Conservation (phyloP, 306 rosid genomes). For the Sphenostylis stenocarpa region DNA sequence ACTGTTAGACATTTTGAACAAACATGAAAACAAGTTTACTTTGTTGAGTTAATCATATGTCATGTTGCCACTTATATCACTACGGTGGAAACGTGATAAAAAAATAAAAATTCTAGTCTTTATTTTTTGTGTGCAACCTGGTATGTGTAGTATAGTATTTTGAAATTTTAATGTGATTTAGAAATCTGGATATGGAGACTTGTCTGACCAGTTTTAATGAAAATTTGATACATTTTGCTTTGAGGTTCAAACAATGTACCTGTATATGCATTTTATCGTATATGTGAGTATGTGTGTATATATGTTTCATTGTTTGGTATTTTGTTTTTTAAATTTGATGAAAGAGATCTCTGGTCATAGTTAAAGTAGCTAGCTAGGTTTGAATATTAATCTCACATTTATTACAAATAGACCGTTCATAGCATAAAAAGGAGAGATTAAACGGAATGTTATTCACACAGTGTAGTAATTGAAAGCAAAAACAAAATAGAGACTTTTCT, state of each 20-base stretch:
- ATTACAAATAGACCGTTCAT: conserved; percentile 35
- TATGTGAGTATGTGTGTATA: not conserved
- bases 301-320: not conserved
- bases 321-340: not conserved
- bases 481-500: conserved; percentile 16
- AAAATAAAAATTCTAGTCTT: not conserved
- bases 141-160: not conserved
- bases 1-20: not conserved
- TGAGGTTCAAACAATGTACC: not conserved
- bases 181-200: not conserved
- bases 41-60: not conserved
- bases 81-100: not conserved
- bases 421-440: conserved; percentile 45
- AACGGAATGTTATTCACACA: conserved; percentile 24
- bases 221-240: conserved; percentile 1
- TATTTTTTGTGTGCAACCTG: not conserved
- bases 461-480: conserved; percentile 32
- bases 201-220: not conserved
- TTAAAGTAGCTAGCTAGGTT: too few relatives aligned
- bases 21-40: not conserved
- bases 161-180: not conserved
- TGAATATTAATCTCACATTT: conserved; percentile 13
- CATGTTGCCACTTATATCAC: not conserved
- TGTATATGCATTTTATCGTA: not conserved
- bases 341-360: not conserved